These are phyloP conservation scores for Plasmopara muralis DNA, from an alignment of 352 stramenopile genomes.

Conservation along the genomic window DNA sequence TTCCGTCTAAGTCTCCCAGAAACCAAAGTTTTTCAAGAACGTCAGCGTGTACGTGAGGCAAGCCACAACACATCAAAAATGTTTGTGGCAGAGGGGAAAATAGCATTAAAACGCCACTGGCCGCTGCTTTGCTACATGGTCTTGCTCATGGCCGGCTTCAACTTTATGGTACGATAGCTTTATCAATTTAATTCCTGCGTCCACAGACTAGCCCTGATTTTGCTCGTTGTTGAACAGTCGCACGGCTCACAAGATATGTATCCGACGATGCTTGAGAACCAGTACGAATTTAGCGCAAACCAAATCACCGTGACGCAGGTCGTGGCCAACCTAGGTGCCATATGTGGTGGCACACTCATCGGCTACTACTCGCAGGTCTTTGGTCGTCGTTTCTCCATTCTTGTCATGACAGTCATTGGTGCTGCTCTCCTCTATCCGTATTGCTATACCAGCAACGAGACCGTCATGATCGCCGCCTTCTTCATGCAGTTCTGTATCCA, in stretches of 20 bases:
- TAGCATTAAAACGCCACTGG: slow-evolving; percentile 40
- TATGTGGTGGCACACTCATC: slow-evolving; percentile 38
- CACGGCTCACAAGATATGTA: slow-evolving; percentile 49
- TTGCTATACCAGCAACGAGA: slow-evolving; percentile 26
- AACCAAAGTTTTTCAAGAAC: slow-evolving; percentile 38
- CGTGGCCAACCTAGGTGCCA: slow-evolving; percentile 41
- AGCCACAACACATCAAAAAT: slow-evolving; percentile 26
- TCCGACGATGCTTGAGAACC: slow-evolving; percentile 46
- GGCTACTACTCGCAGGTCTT: slow-evolving; percentile 54
- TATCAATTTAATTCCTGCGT: not conserved
- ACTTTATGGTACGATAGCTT: slow-evolving; percentile 32
- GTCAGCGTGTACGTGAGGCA: slow-evolving; percentile 25
- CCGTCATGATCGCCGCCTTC: slow-evolving; percentile 36
- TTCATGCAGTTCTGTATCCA: slow-evolving; percentile 40
- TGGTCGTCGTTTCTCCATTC: slow-evolving; percentile 37
- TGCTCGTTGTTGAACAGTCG: slow-evolving; percentile 11
- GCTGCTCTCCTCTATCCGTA: slow-evolving; percentile 44
- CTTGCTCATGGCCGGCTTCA: slow-evolving; percentile 40
- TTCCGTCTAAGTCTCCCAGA: slow-evolving; percentile 33
- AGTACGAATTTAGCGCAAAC: slow-evolving; percentile 36
- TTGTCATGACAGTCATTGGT: slow-evolving; percentile 26
- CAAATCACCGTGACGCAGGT: slow-evolving; percentile 44
- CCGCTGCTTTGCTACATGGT: slow-evolving; percentile 38
- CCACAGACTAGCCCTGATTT: not conserved
- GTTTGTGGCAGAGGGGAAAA: slow-evolving; percentile 39